These are phyloP conservation scores for Extremus antarcticus DNA, from an alignment of 495 filamentous ascomycete genomes.

Conservation along the genomic window DNA sequence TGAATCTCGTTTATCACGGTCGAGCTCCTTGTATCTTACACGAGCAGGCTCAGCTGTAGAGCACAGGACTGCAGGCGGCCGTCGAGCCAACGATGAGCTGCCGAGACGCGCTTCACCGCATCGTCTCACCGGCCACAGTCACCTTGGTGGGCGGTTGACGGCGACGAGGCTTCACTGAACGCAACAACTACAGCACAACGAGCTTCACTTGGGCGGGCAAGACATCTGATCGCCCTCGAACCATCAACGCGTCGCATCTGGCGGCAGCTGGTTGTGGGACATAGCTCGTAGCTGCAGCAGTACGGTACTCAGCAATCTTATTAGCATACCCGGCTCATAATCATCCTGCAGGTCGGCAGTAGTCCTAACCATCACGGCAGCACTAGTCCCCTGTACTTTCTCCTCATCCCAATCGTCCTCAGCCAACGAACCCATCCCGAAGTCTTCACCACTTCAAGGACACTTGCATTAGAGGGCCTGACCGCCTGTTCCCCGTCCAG, in stretches of 20 bases:
- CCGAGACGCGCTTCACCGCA: neutral
- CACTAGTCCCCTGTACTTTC: neutral
- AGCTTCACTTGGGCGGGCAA: neutral
- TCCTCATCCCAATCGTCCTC: neutral
- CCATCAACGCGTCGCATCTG: neutral
- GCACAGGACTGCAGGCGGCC: neutral
- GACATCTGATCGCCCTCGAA: neutral
- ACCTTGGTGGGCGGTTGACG: neutral
- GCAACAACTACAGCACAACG: neutral
- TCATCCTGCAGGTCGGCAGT: neutral
- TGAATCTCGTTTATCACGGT: neutral
- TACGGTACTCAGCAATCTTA: neutral
- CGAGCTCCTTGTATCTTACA: neutral
- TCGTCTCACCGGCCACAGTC: neutral
- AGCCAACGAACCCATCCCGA: neutral
- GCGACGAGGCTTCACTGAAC: neutral
- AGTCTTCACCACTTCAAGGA: neutral
- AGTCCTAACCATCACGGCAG: neutral
- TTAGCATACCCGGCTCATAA: neutral
- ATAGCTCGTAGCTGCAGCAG: neutral
- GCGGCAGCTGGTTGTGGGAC: neutral
- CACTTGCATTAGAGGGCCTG: neutral
- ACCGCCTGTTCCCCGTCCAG: neutral
- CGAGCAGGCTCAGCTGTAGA: neutral
- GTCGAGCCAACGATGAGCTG: neutral